Evolutionary conservation across 345 rosid species (phyloP).

Genomic region (Jatropha curcas): DNA sequence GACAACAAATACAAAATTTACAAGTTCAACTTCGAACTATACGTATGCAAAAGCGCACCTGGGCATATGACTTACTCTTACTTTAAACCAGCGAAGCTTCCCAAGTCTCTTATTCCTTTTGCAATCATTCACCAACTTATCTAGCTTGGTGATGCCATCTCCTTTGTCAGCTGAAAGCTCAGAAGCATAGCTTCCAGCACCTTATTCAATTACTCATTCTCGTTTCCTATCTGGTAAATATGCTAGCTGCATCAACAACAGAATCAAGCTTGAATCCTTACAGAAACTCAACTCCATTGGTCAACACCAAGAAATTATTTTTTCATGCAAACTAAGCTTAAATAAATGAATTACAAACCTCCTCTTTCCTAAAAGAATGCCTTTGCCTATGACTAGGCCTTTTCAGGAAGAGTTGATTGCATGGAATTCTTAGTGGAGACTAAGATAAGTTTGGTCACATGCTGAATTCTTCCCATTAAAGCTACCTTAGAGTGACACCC

Average conservation of each 20-base stretch:
- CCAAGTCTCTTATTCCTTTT: constrained; percentile 64
- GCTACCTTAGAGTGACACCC: constrained; percentile 74
- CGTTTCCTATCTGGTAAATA: constrained; percentile 78
- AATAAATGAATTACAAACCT: constrained; percentile 38
- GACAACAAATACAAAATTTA: no score
- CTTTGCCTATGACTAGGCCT: constrained; percentile 52
- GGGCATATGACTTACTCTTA: constrained; percentile 45
- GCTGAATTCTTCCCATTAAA: constrained; percentile 72
- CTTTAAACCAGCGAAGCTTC: constrained; percentile 95
- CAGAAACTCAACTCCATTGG: constrained; percentile 8
- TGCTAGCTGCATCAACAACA: constrained; percentile 53
- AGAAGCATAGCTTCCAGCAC: constrained; percentile 57
- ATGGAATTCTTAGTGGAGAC: constrained; percentile 71
- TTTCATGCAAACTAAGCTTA: constrained; percentile 10
- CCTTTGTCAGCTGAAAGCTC: constrained; percentile 56
- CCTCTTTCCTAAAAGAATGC: constrained; percentile 81
- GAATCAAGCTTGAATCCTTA: constrained; percentile 15
- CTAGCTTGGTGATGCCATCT: constrained; percentile 54
- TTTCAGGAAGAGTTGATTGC: constrained; percentile 50
- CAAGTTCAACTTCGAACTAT: constrained; percentile 5
- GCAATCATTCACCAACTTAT: constrained; percentile 70
- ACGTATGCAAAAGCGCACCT: constrained; percentile 10
- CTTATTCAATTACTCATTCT: constrained; percentile 58
- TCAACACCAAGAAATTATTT: constrained; percentile 8
- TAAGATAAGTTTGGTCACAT: constrained; percentile 62